A percentile compares a stretch with the other conserved stretches of the same genome.
Evolutionary conservation across 108 stramenopile species (phyloP).

Genomic region (Aureococcus anophagefferens): DNA sequence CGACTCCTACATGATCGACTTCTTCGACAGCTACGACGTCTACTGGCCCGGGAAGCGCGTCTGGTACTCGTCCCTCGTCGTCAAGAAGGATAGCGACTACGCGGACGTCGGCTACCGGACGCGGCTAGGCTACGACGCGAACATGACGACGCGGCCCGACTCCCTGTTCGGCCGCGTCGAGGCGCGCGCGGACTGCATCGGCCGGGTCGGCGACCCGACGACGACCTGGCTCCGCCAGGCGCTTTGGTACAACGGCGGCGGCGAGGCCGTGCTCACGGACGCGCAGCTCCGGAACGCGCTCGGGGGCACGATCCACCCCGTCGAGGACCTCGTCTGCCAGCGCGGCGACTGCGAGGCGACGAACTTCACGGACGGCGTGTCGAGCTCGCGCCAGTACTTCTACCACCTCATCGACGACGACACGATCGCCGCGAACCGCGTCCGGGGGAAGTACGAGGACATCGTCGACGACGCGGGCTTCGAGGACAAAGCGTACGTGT

Average conservation of each 20-base stretch:
- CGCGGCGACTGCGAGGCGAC: background rate
- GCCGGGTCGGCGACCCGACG: no score
- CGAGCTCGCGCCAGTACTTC: background rate
- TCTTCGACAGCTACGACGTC: background rate
- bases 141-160: background rate
- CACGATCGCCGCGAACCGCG: background rate
- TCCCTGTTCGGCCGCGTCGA: no score
- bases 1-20: conserved; percentile 8
- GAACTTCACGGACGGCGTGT: background rate
- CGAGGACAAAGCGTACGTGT: background rate
- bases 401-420: background rate
- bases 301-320: no score
- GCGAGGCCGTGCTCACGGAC: background rate
- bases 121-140: background rate
- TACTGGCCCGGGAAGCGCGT: background rate
- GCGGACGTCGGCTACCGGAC: background rate
- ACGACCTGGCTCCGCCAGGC: background rate
- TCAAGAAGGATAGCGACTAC: conserved; percentile 2
- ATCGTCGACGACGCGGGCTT: conserved; percentile 1
- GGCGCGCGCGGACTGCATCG: no score
- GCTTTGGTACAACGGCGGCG: background rate
- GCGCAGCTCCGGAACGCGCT: background rate
- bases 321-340: background rate
- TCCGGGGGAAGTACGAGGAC: background rate
- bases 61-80: background rate